These are phyloP conservation scores for Iodosphaeria phyllophila DNA, from an alignment of 2,329 filamentous ascomycete genomes.

Conservation along the genomic window DNA sequence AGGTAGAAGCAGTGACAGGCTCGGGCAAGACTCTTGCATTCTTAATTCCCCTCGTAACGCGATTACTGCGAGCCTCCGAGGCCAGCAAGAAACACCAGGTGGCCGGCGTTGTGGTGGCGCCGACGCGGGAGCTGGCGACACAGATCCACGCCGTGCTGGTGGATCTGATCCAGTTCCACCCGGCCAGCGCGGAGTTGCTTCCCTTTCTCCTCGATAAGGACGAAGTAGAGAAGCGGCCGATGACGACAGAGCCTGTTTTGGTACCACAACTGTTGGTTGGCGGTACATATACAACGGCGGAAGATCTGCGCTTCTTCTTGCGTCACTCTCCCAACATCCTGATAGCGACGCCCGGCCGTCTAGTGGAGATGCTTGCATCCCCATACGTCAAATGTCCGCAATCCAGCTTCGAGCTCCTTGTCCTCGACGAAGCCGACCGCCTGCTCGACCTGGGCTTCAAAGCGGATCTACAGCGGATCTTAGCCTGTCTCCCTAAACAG, in stretches of 20 bases:
- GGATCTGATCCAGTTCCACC: constrained; percentile 67
- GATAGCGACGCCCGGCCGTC: constrained; percentile 75
- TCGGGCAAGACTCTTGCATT: constrained; percentile 84
- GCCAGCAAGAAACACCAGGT: constrained; percentile 81
- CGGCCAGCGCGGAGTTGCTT: constrained; percentile 51
- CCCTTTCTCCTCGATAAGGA: constrained; percentile 33
- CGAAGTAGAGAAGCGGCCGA: constrained; percentile 34
- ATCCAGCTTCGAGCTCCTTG: constrained; percentile 77
- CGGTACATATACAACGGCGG: constrained; percentile 57
- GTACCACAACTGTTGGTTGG: constrained; percentile 80
- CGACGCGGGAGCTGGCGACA: constrained; percentile 77
- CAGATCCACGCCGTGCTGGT: constrained; percentile 75
- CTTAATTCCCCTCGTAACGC: constrained; percentile 66
- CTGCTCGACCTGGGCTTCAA: constrained; percentile 89
- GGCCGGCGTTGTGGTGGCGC: constrained; percentile 78
- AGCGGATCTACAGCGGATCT: constrained; percentile 69
- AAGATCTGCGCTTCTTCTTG: constrained; percentile 74
- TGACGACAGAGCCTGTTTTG: constrained; percentile 30
- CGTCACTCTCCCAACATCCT: constrained; percentile 74
- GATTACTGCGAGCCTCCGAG: constrained; percentile 60
- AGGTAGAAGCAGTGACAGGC: constrained; percentile 64
- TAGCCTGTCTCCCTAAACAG: constrained; percentile 77
- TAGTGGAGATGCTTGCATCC: constrained; percentile 73
- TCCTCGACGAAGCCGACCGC: constrained; percentile 88
- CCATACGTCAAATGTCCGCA: constrained; percentile 76